phyloP scores from a whole-genome alignment of 305 asterid species.

The Fraxinus baroniana region DNA sequence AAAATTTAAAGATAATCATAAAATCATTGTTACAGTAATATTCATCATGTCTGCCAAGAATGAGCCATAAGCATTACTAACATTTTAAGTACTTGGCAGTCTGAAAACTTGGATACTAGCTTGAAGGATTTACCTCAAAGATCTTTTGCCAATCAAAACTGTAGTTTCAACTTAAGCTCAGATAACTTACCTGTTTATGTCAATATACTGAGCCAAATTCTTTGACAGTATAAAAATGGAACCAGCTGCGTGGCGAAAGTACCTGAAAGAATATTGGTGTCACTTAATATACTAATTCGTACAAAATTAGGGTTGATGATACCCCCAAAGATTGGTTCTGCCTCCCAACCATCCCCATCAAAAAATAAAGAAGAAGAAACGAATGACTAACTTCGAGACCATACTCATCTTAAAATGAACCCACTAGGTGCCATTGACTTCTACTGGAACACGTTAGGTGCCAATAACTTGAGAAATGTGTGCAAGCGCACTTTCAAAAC shows the following conservation, averaged over 20 bases:
- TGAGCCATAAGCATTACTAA: neutral
- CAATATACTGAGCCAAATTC: conserved; percentile 70
- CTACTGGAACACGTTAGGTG: neutral
- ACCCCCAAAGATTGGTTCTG: neutral
- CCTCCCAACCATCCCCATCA: too few relatives aligned
- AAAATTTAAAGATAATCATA: neutral
- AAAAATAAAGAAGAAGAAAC: too few relatives aligned
- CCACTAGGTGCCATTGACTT: neutral
- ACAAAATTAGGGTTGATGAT: neutral
- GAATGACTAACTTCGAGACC: too few relatives aligned
- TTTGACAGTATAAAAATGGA: conserved; percentile 63
- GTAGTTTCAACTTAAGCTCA: neutral
- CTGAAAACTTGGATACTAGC: neutral
- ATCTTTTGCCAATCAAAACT: neutral
- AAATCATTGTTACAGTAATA: neutral
- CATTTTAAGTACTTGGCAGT: neutral
- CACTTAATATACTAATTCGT: conserved; percentile 16
- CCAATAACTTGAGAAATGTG: neutral
- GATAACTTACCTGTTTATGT: conserved; percentile 70
- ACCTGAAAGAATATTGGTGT: conserved; percentile 47
- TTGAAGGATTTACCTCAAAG: neutral
- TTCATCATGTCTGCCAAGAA: neutral
- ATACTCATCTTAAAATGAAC: too few relatives aligned
- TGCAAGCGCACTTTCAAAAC: neutral
- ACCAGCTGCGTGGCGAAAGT: conserved; percentile 93